Evolutionary conservation across 2,329 filamentous ascomycete species (phyloP), one percentile per base, ranked within the genome.

Genomic region (Scedosporium aurantiacum): DNA sequence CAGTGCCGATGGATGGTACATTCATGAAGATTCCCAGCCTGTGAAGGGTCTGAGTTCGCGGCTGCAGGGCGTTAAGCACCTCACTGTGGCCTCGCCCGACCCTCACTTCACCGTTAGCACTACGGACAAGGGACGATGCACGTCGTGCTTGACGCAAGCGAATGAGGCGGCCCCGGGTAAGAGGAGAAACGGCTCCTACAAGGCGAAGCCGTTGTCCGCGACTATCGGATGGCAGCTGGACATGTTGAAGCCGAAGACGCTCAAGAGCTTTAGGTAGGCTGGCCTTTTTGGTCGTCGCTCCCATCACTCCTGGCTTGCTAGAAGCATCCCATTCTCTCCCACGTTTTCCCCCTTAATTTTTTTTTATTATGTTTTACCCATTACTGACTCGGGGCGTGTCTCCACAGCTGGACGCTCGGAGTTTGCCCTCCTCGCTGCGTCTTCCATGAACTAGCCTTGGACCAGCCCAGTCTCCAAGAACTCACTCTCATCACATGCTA

Each of bases 261-360:
- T 60, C 10, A 40, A 41, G 58, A 60, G 52, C 28, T 60, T 60
- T n/a, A 55, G 28, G 58, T 60, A n/a, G 4, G 58, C 43, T 54
- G n/a, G 28, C 18, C n/a, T 47, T 3, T 25, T 32, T 8, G 5
- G 14, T n/a, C 21, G 7, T 54, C 28, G 43, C 18, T 12, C 27
- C 23, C 43, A 2, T 52, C 27, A 28, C n/a, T 14, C n/a, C 10
- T 27, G 52, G 2, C 40, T 2, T 16, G 6, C 4, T 5, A 43
- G 10, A 37, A 5, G 10, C 32, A 37, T n/a, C 21, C 27, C 37
- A 23, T 32, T 41, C 5, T 47, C n/a, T 23, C 5, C 5, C 18
- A n/a, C 43, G 7, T 47, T 47, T 23, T 23, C n/a, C 16, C 37
- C 43, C 28, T 40, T 12, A n/a, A 3, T 57, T 25, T 0, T 57